Conservation (phyloP, 2,329 filamentous ascomycete genomes). For the Colletotrichum cereale region DNA sequence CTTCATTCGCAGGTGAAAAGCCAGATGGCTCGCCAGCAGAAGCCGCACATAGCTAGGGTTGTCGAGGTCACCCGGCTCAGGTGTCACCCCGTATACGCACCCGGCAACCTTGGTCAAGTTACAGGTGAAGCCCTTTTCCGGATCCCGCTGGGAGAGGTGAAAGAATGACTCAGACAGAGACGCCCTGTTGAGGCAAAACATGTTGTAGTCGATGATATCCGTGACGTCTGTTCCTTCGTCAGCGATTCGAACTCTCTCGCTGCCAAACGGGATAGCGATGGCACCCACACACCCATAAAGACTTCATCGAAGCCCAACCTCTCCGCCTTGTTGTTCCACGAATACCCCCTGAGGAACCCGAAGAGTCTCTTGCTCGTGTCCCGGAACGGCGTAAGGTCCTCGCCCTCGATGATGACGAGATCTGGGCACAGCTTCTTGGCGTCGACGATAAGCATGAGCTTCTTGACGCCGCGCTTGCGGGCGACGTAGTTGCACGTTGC, state of each 20-base stretch:
- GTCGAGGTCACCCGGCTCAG: conserved; percentile 45
- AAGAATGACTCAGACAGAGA: conserved; percentile 81
- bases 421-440: conserved; percentile 86
- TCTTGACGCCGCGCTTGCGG: conserved; percentile 77
- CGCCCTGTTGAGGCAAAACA: conserved; percentile 75
- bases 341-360: conserved; percentile 76
- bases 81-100: conserved; percentile 57
- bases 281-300: conserved; percentile 56
- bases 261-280: too few relatives aligned
- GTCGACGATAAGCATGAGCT: conserved; percentile 87
- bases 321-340: conserved; percentile 85
- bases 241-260: conserved; percentile 47
- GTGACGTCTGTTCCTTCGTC: conserved; percentile 79
- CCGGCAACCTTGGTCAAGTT: conserved; percentile 79
- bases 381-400: conserved; percentile 87
- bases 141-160: conserved; percentile 78
- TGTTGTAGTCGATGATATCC: conserved; percentile 87
- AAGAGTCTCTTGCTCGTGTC: conserved; percentile 88
- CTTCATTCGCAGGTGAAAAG: conserved; percentile 76
- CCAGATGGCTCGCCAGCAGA: conserved; percentile 84
- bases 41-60: conserved; percentile 69
- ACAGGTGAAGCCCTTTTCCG: conserved; percentile 83
- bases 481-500: conserved; percentile 97
- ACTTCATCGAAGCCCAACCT: conserved; percentile 93
- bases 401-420: conserved; percentile 85